Evolutionary conservation across 305 asterid species (phyloP), one percentile per base, ranked within the genome.

Genomic region (Petunia hybrid): DNA sequence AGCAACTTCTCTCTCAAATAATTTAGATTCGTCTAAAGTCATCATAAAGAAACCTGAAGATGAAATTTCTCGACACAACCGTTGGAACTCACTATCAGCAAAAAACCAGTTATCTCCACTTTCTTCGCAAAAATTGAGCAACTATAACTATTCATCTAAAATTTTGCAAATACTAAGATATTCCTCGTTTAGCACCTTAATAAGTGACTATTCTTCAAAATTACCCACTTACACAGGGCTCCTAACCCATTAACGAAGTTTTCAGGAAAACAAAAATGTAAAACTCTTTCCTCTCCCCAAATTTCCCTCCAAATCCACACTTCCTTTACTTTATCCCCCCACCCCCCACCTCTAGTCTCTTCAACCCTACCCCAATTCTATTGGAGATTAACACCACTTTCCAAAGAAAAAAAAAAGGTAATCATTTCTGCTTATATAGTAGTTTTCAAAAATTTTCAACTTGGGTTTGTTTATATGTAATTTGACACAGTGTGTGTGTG

Each of bases 281-380:
- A 51, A 35, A 1, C 4, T 73, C 63, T 35, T 51, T 36, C 45
- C 6, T 35, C 45, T 73, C 63, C 6, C 35, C 35, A 51, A 46
- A 35, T 51, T 73, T 51, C 63, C 78, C 78, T 36, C 62, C 78
- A 51, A 51, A 73, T 51, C 36, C 46, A 73, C 31, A 69, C 31
- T 51, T 62, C 9, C 35, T n/a, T 43, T 6, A 13, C 12, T 41
- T 22, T 2, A n/a, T 22, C 22, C 61, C 4, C 60, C 22, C 9
- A 4, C 16, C 31, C 12, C 48, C 43, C 12, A 22, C 31, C 75
- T 67, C 36, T 66, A 41, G 36, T 73, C 62, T 51, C 78, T 51
- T 73, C 78, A 73, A 73, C 78, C 78, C 78, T 73, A 73, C 78
- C 61, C 36, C 0, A 36, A 51, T 14, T 36, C 14, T 45, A 51